phyloP scores from a whole-genome alignment of 345 rosid species.

The Salix udensis region DNA sequence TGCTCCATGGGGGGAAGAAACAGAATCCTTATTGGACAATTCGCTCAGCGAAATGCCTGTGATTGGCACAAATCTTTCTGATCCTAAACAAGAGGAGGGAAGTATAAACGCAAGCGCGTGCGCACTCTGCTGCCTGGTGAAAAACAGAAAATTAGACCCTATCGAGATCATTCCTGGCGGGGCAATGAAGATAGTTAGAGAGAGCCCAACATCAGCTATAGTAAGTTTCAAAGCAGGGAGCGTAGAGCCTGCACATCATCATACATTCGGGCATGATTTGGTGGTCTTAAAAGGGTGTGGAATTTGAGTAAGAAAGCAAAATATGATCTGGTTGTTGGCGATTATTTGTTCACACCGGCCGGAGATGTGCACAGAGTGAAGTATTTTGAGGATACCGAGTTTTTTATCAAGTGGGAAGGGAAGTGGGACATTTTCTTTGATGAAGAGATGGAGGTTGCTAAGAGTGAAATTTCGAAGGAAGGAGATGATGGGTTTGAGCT shows the following conservation, averaged over 20 bases:
- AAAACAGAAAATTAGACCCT: too few species aligned
- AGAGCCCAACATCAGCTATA: too few species aligned
- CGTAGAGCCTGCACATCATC: conserved; percentile 34
- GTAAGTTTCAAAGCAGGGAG: too few species aligned
- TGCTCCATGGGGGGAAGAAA: conserved; percentile 55
- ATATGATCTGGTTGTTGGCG: conserved; percentile 58
- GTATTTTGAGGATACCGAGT: conserved; percentile 84
- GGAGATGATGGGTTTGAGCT: conserved; percentile 22
- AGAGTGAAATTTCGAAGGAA: conserved; percentile 37
- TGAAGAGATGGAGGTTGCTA: conserved; percentile 69
- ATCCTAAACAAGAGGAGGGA: too few species aligned
- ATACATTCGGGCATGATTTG: conserved; percentile 82
- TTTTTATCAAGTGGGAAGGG: conserved; percentile 89
- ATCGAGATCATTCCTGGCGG: too few species aligned
- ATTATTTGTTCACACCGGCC: conserved; percentile 74
- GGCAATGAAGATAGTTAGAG: too few species aligned
- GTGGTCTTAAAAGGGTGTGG: conserved; percentile 75
- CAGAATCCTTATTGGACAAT: conserved; percentile 46
- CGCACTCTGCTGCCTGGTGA: too few species aligned
- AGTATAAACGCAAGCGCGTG: too few species aligned
- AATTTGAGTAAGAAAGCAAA: conserved; percentile 64
- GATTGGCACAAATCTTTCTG: conserved; percentile 33
- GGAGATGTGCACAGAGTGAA: conserved; percentile 82
- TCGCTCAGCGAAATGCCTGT: too few species aligned
- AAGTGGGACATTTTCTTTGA: conserved; percentile 79